Evolutionary conservation across 2,329 filamentous ascomycete genomes (phyloP).

Genomic region (Biscogniauxia marginata): DNA sequence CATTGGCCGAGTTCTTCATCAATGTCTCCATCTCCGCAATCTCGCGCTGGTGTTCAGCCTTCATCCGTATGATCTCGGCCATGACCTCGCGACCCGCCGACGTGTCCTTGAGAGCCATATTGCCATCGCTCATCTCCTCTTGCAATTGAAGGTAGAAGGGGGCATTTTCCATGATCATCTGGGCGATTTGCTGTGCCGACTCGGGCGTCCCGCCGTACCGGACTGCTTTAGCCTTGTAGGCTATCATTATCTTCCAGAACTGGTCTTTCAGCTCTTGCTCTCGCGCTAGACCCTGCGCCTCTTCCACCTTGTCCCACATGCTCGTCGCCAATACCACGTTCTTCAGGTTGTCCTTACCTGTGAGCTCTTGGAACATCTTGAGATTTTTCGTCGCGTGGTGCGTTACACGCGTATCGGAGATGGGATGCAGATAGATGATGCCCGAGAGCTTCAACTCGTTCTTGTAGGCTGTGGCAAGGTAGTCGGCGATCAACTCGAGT

Average conservation of each 20-base stretch:
- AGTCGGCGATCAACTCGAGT: constrained; percentile 40
- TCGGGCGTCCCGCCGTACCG: constrained; percentile 24
- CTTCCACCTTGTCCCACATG: constrained; percentile 40
- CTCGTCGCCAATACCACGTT: constrained; percentile 43
- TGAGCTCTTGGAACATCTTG: constrained; percentile 43
- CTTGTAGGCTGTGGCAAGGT: constrained; percentile 34
- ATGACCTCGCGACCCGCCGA: constrained; percentile 52
- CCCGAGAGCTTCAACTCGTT: constrained; percentile 37
- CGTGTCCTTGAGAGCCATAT: constrained; percentile 48
- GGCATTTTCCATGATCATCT: constrained; percentile 52
- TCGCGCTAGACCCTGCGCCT: constrained; percentile 22
- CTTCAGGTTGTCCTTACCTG: constrained; percentile 38
- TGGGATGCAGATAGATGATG: constrained; percentile 46
- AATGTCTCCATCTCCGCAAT: constrained; percentile 53
- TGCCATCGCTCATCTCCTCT: constrained; percentile 60
- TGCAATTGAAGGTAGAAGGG: constrained; percentile 67
- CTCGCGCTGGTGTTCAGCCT: constrained; percentile 60
- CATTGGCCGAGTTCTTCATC: constrained; percentile 24
- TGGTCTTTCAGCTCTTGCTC: constrained; percentile 35
- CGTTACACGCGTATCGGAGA: constrained; percentile 41
- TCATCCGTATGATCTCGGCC: constrained; percentile 53
- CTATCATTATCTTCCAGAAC: constrained; percentile 38
- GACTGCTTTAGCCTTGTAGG: constrained; percentile 29
- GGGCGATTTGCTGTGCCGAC: constrained; percentile 22
- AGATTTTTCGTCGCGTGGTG: constrained; percentile 41